These are phyloP conservation scores for Fusarium protoensiforme DNA, from an alignment of 2,329 filamentous ascomycete genomes.

Conservation along the genomic window DNA sequence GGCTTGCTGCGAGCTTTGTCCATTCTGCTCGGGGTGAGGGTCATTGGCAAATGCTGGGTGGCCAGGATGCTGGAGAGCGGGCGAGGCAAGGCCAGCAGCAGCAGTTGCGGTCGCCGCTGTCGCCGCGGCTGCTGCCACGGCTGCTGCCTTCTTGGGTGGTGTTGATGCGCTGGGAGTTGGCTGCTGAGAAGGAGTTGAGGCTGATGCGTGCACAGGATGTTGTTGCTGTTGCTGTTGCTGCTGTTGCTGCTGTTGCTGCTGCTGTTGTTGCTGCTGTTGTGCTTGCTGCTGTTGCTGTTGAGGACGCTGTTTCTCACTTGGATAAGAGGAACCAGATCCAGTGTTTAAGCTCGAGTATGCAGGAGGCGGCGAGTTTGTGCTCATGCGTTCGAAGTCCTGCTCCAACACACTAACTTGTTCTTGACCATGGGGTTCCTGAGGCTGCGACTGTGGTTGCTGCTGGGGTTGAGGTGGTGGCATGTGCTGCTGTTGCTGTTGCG, in stretches of 20 bases:
- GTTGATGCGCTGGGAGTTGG: constrained; percentile 37
- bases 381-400: constrained; percentile 86
- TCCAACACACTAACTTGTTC: constrained; percentile 78
- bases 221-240: neutral
- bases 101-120: constrained; percentile 36
- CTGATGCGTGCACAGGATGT: constrained; percentile 34
- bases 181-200: constrained; percentile 42
- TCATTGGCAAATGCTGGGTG: constrained; percentile 96
- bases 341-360: constrained; percentile 86
- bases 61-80: constrained; percentile 67
- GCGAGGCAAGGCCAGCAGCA: constrained; percentile 54
- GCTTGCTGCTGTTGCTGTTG: constrained; percentile 34
- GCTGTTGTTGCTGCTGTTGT: neutral
- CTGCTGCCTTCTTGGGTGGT: constrained; percentile 44
- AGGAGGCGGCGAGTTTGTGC: constrained; percentile 88
- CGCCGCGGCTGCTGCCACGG: constrained; percentile 11
- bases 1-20: constrained; percentile 58
- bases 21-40: constrained; percentile 65
- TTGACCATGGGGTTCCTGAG: constrained; percentile 49
- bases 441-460: constrained; percentile 46
- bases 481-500: constrained; percentile 42
- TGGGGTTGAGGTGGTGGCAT: constrained; percentile 43
- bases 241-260: neutral
- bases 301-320: constrained; percentile 79
- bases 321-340: constrained; percentile 69